phyloP scores from a whole-genome alignment of 331 rosid genomes.

The Malus hybrid region DNA sequence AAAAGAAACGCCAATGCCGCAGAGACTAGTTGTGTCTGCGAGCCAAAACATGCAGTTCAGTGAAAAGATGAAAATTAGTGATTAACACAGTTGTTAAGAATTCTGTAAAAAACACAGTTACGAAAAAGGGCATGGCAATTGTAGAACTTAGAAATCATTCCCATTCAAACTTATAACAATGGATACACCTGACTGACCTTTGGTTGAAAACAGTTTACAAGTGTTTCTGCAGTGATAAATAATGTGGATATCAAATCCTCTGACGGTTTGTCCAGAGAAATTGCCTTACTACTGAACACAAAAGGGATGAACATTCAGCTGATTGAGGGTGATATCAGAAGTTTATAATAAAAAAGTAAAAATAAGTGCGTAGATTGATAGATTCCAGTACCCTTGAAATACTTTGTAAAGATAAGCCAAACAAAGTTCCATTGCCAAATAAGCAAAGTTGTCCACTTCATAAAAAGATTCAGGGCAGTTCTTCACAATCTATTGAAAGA shows the following conservation, averaged over 20 bases:
- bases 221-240: slow-evolving; percentile 50
- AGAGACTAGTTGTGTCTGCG: slow-evolving; percentile 58
- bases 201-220: slow-evolving; percentile 51
- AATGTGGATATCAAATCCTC: slow-evolving; percentile 51
- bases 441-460: slow-evolving; percentile 49
- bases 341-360: slow-evolving; percentile 1
- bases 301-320: slow-evolving; percentile 23
- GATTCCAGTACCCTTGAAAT: slow-evolving; percentile 42
- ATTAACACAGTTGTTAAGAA: slow-evolving; percentile 1
- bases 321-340: slow-evolving; percentile 11
- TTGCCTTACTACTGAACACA: slow-evolving; percentile 37
- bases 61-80: slow-evolving; percentile 15
- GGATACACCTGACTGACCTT: slow-evolving; percentile 48
- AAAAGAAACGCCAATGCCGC: slow-evolving; percentile 61
- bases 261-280: slow-evolving; percentile 28
- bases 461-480: slow-evolving; percentile 71
- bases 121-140: not conserved
- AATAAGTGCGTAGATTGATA: not conserved
- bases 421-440: slow-evolving; percentile 64
- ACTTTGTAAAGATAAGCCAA: slow-evolving; percentile 52
- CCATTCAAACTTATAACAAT: not conserved
- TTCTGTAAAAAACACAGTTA: too few species aligned
- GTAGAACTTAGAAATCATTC: not conserved
- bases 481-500: slow-evolving; percentile 33
- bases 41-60: slow-evolving; percentile 22